Evolutionary conservation across 2,329 filamentous ascomycete genomes (phyloP), one percentile per base, ranked within the genome.

Genomic region (Emydomyces testavorans): DNA sequence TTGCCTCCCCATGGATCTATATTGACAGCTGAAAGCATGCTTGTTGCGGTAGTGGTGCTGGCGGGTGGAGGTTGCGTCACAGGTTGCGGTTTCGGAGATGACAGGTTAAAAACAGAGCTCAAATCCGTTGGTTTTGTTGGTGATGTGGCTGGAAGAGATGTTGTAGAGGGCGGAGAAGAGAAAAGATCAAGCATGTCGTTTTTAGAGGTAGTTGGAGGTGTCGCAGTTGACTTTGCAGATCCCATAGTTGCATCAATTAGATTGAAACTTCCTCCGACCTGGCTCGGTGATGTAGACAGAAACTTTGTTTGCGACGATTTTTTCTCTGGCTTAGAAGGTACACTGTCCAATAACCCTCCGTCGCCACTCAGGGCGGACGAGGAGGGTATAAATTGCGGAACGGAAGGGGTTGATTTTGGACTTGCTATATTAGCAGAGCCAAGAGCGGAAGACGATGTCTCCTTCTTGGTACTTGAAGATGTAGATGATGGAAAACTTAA

Each of bases 1-100:
- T 90, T 86, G 50, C 77, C 78, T 38, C 87, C 88, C 87, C 88
- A 95, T 0, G 89, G 82, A 60, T 94, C 86, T 50, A 83, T 72
- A 53, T 43, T 53, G 37, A 56, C 60, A 15, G 59, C 57, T 18
- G 63, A 59, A 43, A 62, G 56, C 32, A 63, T 58, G 51, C 51
- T 63, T 20, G 69, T 71, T 18, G 68, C 69, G 35, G 74, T 66
- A 8, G 65, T 60, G 3, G 62, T 59, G 39, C 53, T 59, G 11
- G 60, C 56, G 44, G 55, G 53, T 23, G 60, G 52, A 8, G 57
- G 56, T 35, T 64, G 51, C 20, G 57, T 46, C 60, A 62, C 51
- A 56, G 56, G 54, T 31, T 56, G 55, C 35, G 52, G 57, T 50
- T 64, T 58, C 2, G 68, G 61, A 1, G 71, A 63, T 11, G 84